A percentile compares a stretch with the other conserved stretches of the same genome.
Evolutionary conservation across 345 rosid genomes (phyloP).

Genomic region (Moricandia arvensis): DNA sequence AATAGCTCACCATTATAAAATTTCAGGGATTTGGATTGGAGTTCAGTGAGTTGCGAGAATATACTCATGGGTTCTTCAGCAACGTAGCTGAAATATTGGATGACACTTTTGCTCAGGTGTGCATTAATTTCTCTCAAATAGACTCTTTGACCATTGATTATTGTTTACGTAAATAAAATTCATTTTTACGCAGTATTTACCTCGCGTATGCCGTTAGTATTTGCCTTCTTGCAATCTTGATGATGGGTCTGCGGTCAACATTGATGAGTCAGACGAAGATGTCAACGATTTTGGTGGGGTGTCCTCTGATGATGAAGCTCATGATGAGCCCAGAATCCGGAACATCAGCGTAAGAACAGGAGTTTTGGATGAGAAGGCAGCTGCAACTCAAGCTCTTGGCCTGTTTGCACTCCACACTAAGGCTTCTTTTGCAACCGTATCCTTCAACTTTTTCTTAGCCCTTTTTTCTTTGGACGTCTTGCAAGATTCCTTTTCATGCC

Average conservation of each 20-base stretch:
- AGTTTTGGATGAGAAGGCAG: slow-evolving; percentile 98
- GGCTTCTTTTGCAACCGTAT: slow-evolving; percentile 78
- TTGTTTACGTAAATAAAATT: neutral
- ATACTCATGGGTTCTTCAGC: slow-evolving; percentile 98
- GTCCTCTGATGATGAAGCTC: slow-evolving; percentile 99
- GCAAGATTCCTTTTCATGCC: slow-evolving; percentile 17
- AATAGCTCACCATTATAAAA: slow-evolving; percentile 15
- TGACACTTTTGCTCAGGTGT: slow-evolving; percentile 80
- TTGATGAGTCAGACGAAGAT: slow-evolving; percentile 88
- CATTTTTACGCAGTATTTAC: slow-evolving; percentile 67
- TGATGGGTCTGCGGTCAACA: slow-evolving; percentile 94
- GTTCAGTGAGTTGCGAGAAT: slow-evolving; percentile 96
- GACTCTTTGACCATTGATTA: slow-evolving; percentile 11
- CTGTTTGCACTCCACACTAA: slow-evolving; percentile 91
- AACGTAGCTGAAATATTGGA: slow-evolving; percentile 93
- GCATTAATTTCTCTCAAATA: slow-evolving; percentile 24
- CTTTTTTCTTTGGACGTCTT: slow-evolving; percentile 4
- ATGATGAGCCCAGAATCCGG: slow-evolving; percentile 87
- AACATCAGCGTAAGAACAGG: slow-evolving; percentile 98
- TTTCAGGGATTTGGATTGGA: slow-evolving; percentile 88
- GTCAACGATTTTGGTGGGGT: slow-evolving; percentile 85
- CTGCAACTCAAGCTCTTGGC: slow-evolving; percentile 99
- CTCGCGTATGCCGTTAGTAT: slow-evolving; percentile 87
- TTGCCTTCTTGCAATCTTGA: slow-evolving; percentile 96
- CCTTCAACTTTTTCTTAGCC: slow-evolving; percentile 39